Evolutionary conservation across 371 early-diverging fungal genomes (phyloP).

Genomic region (Actinomortierella wolfii): DNA sequence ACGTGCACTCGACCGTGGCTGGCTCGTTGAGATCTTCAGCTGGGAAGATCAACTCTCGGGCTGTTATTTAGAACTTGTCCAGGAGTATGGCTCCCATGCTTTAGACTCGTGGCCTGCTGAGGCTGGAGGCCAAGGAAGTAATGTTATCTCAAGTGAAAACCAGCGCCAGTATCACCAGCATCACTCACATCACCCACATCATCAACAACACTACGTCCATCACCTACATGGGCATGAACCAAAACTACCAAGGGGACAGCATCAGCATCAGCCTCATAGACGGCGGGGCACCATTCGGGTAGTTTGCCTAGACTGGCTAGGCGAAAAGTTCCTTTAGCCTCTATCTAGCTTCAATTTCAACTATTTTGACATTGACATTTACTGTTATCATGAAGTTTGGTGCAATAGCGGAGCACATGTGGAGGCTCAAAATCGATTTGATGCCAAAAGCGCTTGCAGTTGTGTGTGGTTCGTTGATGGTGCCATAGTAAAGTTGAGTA

Average conservation of each 20-base stretch:
- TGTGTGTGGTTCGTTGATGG: too few relatives aligned
- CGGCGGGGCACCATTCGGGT: conserved; percentile 5
- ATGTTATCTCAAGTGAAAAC: background rate
- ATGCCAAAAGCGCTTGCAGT: too few relatives aligned
- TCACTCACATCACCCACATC: background rate
- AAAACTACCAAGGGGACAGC: background rate
- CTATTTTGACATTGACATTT: too few relatives aligned
- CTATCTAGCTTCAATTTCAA: too few relatives aligned
- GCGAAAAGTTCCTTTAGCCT: background rate
- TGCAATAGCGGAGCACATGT: too few relatives aligned
- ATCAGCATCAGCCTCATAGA: background rate
- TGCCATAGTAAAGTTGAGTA: too few relatives aligned
- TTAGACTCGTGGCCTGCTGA: too few relatives aligned
- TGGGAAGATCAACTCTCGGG: conserved; percentile 49
- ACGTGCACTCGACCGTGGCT: conserved; percentile 47
- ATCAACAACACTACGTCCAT: background rate
- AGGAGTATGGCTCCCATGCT: conserved; percentile 24
- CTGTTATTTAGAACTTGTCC: conserved; percentile 26
- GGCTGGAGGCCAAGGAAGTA: background rate
- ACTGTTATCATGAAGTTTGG: too few relatives aligned
- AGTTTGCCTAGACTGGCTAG: conserved; percentile 11
- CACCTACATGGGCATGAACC: too few relatives aligned
- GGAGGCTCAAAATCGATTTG: too few relatives aligned
- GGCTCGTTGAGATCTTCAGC: conserved; percentile 50
- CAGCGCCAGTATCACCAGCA: background rate